A percentile compares a stretch with the other conserved stretches of the same genome.
Conservation (phyloP, 768 basidiomycete genomes). For the Rhizopogon sp. region DNA sequence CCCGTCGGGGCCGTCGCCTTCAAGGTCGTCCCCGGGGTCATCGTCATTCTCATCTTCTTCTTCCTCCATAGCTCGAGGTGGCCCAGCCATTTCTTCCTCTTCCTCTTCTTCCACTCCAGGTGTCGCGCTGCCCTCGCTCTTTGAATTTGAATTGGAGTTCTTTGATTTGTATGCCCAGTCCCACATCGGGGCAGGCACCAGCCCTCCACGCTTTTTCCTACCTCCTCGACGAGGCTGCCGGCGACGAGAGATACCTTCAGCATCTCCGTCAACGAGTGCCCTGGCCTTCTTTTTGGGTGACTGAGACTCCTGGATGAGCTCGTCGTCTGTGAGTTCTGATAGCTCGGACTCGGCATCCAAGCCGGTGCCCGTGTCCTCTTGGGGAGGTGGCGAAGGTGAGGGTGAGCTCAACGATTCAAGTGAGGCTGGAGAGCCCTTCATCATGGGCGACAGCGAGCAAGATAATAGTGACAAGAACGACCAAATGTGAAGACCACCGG, state of each 20-base stretch:
- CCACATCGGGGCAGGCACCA: conserved; percentile 83
- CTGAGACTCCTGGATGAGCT: conserved; percentile 47
- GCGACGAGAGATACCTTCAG: conserved; percentile 5
- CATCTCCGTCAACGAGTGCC: background rate
- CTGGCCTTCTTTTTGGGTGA: conserved; percentile 10
- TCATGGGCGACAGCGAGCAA: conserved; percentile 22
- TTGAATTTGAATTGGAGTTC: conserved; percentile 30
- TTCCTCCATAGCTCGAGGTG: conserved; percentile 56
- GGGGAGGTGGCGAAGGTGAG: conserved; percentile 30
- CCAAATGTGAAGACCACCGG: background rate
- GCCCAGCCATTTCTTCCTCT: conserved; percentile 38
- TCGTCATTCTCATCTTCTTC: conserved; percentile 33
- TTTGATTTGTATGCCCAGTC: conserved; percentile 65
- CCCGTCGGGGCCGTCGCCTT: conserved; percentile 12
- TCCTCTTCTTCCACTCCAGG: conserved; percentile 34
- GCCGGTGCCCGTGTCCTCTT: conserved; percentile 29
- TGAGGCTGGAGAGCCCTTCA: conserved; percentile 58
- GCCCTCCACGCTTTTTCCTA: conserved; percentile 55
- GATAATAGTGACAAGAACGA: background rate
- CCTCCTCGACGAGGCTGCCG: conserved; percentile 18
- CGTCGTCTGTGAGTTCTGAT: conserved; percentile 81
- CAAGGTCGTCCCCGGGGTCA: conserved; percentile 9
- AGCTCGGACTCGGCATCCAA: conserved; percentile 72
- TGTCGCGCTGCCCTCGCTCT: conserved; percentile 42
- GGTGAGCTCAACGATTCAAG: conserved; percentile 67